Evolutionary conservation across 2,329 filamentous ascomycete species (phyloP), one percentile per base, ranked within the genome.

Genomic region (Aurifilum marmelostoma): DNA sequence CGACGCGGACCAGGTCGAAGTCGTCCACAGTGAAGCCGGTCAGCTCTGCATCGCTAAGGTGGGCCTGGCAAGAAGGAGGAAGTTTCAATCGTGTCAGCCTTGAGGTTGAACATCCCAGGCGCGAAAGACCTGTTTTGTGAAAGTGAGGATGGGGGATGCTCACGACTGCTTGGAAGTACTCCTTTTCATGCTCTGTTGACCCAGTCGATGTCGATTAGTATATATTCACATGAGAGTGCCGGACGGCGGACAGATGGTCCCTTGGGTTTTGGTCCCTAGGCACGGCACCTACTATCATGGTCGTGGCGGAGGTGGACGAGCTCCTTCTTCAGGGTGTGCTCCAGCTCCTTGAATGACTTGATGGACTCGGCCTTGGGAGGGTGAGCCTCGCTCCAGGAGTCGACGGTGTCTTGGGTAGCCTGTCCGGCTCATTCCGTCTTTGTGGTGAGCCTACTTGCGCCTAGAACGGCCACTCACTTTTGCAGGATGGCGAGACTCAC

Each of bases 331-430:
- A 88, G 77, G n/a, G 87, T 83, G 11, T 77, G 76, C 71, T 85
- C 79, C 66, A 87, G 77, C 65, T 84, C 79, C 54, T 79, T 75
- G 76, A 87, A 87, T 37, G 80, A 82, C 67, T 79, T 79, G 74
- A 87, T 79, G 11, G 84, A 82, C 65, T 87, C 85, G 69, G 83
- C 81, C 74, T 81, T 85, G 66, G 83, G 83, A 56, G 78, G 75
- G 71, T 88, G 86, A 60, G 81, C 75, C 43, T 79, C 75, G 64
- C 83, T 81, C 65, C 65, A 66, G 50, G 88, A 77, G 29, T 85
- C 77, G 63, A 84, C 83, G 11, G 85, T 88, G n/a, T 87, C 84
- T 63, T 80, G 80, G 67, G 83, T 85, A 59, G 84, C 84, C 84
- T 85, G 11, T 18, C 27, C 52, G 27, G 18, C 32, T 16, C 61